Evolutionary conservation across 2,329 filamentous ascomycete species (phyloP), one percentile per base, ranked within the genome.

Genomic region (Harringtonia lauricola): DNA sequence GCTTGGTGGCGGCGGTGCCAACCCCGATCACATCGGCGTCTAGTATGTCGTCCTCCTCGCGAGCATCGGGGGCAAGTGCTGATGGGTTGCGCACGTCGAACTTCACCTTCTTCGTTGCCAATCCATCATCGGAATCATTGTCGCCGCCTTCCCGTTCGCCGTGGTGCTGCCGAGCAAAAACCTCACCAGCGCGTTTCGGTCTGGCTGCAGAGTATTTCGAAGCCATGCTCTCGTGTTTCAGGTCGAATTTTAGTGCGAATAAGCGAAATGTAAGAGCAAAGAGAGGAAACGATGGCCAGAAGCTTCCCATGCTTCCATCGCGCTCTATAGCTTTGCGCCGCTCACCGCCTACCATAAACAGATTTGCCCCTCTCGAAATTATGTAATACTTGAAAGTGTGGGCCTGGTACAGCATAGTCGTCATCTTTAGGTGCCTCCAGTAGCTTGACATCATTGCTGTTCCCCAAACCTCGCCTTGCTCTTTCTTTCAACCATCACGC

Each of bases 41-140:
- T 9, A 98, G 75, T 24, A 90, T 75, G 4, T 67, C 66, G 51
- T 83, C 83, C 36, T 85, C 79, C 50, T 86, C 83, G 2, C 76
- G 74, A 2, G 79, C 83, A 59, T 94, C 87, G 1, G 89, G 81
- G 2, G 87, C 90, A 5, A 98, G 76, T 1, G 86, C 88, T 15
- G 89, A 95, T 3, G 92, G 92, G 59, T 98, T 96, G 51, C 92
- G 86, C 42, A 92, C 70, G 62, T 98, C 92, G 64, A 98, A 98
- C 57, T 86, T 87, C 47, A 87, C 83, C 58, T 88, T 89, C 61
- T 94, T 94, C 42, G 68, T 62, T 2, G 59, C 58, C 26, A 71
- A 66, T 15, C 43, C 49, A 39, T 72, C 68, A 41, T 59, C 61
- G 37, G 65, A 63, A 42, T 60, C 57, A 43, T 79, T 72, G 51